A percentile compares a stretch with the other conserved stretches of the same genome.
Evolutionary conservation across 2,329 filamentous ascomycete genomes (phyloP).

Genomic region (Epichloe gansuensis): DNA sequence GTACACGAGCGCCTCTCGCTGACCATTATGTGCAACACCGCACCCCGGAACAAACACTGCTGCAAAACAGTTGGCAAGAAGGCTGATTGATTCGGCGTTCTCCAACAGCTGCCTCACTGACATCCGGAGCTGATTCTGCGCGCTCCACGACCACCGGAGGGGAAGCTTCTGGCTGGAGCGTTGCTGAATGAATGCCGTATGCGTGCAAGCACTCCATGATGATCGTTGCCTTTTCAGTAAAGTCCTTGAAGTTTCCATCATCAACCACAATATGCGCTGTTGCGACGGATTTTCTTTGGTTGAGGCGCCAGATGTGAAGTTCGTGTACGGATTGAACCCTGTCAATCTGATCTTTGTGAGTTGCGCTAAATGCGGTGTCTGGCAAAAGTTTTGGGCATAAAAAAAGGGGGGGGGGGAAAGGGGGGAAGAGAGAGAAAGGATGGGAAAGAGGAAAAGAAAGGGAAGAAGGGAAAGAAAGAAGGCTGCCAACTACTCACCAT

Average conservation of each 20-base stretch:
- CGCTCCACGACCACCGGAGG: not conserved
- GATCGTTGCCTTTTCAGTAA: constrained; percentile 46
- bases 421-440: no score
- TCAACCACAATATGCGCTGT: constrained; percentile 55
- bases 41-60: constrained; percentile 35
- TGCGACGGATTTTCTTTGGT: constrained; percentile 57
- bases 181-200: constrained; percentile 60
- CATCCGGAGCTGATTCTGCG: constrained; percentile 6
- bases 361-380: not conserved
- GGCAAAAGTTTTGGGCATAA: not conserved
- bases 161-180: constrained; percentile 51
- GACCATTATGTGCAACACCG: constrained; percentile 30
- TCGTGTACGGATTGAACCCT: constrained; percentile 58
- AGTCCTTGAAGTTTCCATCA: constrained; percentile 40
- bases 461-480: no score
- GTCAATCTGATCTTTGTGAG: constrained; percentile 35
- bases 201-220: constrained; percentile 58
- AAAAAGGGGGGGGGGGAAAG: no score
- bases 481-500: constrained; percentile 26
- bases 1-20: no score
- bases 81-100: constrained; percentile 12
- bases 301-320: constrained; percentile 60
- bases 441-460: no score
- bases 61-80: constrained; percentile 39
- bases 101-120: constrained; percentile 10